These are phyloP conservation scores for Trichoderma atrobrunneum DNA, from an alignment of 2,329 filamentous ascomycete species.

Conservation along the genomic window DNA sequence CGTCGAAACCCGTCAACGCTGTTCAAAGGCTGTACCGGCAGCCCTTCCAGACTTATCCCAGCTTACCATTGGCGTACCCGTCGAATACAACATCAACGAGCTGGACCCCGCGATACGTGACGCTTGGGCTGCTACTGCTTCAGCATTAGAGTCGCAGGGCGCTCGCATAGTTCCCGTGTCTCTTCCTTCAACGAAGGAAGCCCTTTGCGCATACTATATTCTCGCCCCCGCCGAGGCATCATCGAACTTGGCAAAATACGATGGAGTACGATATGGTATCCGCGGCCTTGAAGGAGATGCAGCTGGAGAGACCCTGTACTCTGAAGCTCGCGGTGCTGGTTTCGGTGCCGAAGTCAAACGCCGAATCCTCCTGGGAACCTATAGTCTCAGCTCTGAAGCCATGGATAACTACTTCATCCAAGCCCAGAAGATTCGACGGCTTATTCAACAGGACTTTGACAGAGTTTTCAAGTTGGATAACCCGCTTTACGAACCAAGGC, in stretches of 20 bases:
- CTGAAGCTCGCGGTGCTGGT: constrained; percentile 66
- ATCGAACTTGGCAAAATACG: constrained; percentile 95
- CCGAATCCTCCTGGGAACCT: constrained; percentile 84
- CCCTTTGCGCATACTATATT: constrained; percentile 91
- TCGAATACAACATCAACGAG: constrained; percentile 87
- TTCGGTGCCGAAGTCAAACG: constrained; percentile 85
- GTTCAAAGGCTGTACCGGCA: constrained; percentile 31
- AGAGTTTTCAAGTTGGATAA: constrained; percentile 68
- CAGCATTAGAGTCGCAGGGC: constrained; percentile 59
- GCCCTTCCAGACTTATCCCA: constrained; percentile 28
- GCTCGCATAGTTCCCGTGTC: constrained; percentile 73
- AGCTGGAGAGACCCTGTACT: constrained; percentile 66
- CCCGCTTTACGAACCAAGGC: constrained; percentile 56
- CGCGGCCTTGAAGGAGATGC: constrained; percentile 52
- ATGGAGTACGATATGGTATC: constrained; percentile 87
- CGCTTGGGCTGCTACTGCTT: constrained; percentile 66
- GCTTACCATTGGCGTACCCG: constrained; percentile 55
- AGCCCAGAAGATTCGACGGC: constrained; percentile 79
- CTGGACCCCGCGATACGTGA: constrained; percentile 66
- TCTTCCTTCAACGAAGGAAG: constrained; percentile 78
- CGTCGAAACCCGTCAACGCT: constrained; percentile 50
- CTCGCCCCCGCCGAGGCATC: constrained; percentile 92
- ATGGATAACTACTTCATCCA: constrained; percentile 97
- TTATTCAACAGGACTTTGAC: constrained; percentile 87
- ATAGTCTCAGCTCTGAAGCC: constrained; percentile 82